Percentiles rank a stretch among this genome's conserved stretches.
These are phyloP conservation scores for Eucalyptus rudis DNA, from an alignment of 345 rosid species.

Conservation along the genomic window DNA sequence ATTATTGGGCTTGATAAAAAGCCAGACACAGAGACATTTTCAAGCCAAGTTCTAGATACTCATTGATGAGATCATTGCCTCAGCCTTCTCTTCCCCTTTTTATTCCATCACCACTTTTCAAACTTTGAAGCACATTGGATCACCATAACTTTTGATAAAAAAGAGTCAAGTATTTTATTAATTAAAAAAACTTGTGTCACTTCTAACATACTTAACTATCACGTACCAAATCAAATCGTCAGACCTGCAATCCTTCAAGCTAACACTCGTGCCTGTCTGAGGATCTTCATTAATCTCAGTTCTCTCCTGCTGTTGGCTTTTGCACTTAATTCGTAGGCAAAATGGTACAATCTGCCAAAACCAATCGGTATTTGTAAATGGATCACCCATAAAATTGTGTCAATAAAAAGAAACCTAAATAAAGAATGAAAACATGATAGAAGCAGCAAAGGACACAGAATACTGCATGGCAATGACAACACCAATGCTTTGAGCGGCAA, in stretches of 20 bases:
- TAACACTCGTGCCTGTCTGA: conserved; percentile 4
- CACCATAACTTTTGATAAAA: neutral
- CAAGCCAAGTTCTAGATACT: neutral
- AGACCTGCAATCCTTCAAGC: conserved; percentile 8
- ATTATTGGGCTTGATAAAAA: neutral
- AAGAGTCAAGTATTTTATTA: neutral
- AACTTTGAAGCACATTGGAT: neutral
- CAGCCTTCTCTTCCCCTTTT: neutral
- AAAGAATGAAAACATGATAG: neutral
- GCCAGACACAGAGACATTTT: neutral
- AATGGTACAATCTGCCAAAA: conserved; percentile 47
- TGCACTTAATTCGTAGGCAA: conserved; percentile 48
- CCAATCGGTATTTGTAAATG: neutral
- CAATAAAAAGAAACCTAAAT: neutral
- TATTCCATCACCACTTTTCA: neutral
- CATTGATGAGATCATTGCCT: neutral
- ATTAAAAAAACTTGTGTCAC: neutral
- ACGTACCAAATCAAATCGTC: conserved; percentile 66
- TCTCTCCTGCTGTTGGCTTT: conserved; percentile 16
- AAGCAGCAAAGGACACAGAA: neutral
- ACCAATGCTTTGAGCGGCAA: neutral
- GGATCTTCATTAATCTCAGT: conserved; percentile 7
- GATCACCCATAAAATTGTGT: neutral
- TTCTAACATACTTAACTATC: neutral
- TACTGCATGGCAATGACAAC: neutral